Conservation (phyloP, 768 basidiomycete species). For the Kwoniella sp. region DNA sequence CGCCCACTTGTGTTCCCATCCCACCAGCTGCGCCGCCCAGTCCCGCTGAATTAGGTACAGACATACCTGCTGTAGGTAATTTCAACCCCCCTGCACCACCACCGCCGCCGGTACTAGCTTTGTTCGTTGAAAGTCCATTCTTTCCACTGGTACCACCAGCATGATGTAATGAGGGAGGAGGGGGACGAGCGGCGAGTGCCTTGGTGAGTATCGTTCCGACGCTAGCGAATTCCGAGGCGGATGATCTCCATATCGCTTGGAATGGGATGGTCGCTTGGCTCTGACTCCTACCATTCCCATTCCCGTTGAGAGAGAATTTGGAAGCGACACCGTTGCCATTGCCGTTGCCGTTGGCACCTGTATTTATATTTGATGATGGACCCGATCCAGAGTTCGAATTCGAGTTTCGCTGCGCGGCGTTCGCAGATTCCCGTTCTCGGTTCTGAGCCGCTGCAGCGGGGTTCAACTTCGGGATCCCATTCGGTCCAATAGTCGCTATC, state of each 20-base stretch:
- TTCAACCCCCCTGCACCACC: background rate
- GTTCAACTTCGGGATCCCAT: background rate
- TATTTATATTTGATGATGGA: no score
- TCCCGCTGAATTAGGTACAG: background rate
- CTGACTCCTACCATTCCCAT: background rate
- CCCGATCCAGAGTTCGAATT: background rate
- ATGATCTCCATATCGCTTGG: conserved; percentile 15
- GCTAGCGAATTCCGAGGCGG: conserved; percentile 22
- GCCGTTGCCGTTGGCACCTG: background rate
- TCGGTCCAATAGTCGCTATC: background rate
- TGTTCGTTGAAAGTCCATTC: background rate
- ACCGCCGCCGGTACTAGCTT: background rate
- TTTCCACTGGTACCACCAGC: no score
- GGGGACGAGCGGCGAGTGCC: conserved; percentile 29
- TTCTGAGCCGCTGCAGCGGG: conserved; percentile 1
- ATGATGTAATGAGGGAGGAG: no score
- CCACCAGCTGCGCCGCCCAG: background rate
- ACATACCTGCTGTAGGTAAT: no score
- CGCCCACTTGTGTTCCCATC: background rate
- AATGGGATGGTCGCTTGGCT: conserved; percentile 13
- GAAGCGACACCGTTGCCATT: background rate
- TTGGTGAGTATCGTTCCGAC: conserved; percentile 39
- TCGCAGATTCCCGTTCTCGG: background rate
- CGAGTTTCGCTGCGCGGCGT: background rate
- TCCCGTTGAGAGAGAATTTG: background rate